Evolutionary conservation across 805 yeast genomes (phyloP), one percentile per base, ranked within the genome.

Genomic region (Lipomyces orientalis): DNA sequence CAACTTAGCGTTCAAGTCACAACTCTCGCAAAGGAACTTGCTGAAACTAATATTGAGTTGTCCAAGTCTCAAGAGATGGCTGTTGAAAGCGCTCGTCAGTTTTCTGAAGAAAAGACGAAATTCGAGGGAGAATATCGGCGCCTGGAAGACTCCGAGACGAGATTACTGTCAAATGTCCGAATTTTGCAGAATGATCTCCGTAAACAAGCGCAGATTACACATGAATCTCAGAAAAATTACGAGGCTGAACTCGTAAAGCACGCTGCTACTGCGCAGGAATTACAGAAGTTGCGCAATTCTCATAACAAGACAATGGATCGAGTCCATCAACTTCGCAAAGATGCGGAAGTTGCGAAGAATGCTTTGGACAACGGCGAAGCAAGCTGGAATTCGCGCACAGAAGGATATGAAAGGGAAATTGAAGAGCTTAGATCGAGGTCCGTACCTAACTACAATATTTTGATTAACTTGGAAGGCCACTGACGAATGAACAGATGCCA

Each of bases 201-300:
- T 39, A 75, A 79, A 31, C 90, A 88, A 73, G 79, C 80, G 1
- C 71, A 80, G 14, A 75, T 86, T 64, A 84, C 87, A 19, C 73
- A 78, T 49, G 84, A 83, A 34, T 81, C 85, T 33, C 90, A 87
- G 73, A 73, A 74, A 52, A 87, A 84, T 69, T 88, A 87, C 73
- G 87, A 86, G 66, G 76, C 79, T 49, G 90, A 88, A 70, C 79
- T 87, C 54, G 81, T 81, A 54, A 82, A 83, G 69, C 88, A 85
- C 72, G 87, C 87, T 2, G 83, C 82, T n/a, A 81, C 85, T 7
- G 76, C 86, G 0, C 79, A 78, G 64, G 78, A 81, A 10, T 74
- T 84, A 4, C 78, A 81, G 25, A 74, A 75, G 22, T 71, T 86
- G 52, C 81, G 86, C 58, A 55, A 70, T 4, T 79, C 84, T 58